Base-by-base conservation (phyloP, 2,329 filamentous ascomycete genomes). In the Microcera coccophila region DNA sequence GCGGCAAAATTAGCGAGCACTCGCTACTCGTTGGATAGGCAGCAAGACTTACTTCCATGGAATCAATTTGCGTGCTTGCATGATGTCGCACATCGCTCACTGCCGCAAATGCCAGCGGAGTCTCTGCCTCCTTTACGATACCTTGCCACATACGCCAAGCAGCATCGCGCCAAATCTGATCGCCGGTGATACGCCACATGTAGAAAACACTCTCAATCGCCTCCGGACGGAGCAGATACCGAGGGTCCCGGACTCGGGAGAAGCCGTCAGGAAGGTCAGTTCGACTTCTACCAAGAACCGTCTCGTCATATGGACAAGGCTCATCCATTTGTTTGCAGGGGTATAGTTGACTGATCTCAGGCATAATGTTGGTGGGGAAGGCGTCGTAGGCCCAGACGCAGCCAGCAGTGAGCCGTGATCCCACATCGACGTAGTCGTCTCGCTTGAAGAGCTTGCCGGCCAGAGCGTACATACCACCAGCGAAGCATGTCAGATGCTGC, bases 391-490 rank as follows among this genome's bases (percentile, higher is more conserved):
- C 71, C 76, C 75, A 79, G 16, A 74, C 66, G 50, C 76, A 79
- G 31, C 76, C 76, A 17, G 71, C 66, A 1, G 76, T 69, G 15
- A 79, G 66, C 33, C 69, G 69, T 8, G 65, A 63, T n/a, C 67
- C 76, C 14, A 73, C 57, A 34, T 67, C 62, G 39, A 79, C 60
- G 48, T 76, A 67, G 55, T 75, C 68, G 3, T 63, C 58, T 15
- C 67, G 64, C 1, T 66, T 61, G 44, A 86, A 78, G 19, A 88
- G 68, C 46, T 75, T 78, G 2, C 84, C 80, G 2, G 78, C 82
- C 26, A 90, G 73, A 1, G 72, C 84, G 35, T 86, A 82, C 70
- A 85, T 82, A 9, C 84, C 85, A 5, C 85, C 85, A 3, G 78
- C 70, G 58, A 87, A 90, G 62, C 85, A 90, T 3, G 76, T 75